These are phyloP conservation scores for Phlegmacium glaucopus DNA, from an alignment of 768 basidiomycete genomes.

Conservation along the genomic window DNA sequence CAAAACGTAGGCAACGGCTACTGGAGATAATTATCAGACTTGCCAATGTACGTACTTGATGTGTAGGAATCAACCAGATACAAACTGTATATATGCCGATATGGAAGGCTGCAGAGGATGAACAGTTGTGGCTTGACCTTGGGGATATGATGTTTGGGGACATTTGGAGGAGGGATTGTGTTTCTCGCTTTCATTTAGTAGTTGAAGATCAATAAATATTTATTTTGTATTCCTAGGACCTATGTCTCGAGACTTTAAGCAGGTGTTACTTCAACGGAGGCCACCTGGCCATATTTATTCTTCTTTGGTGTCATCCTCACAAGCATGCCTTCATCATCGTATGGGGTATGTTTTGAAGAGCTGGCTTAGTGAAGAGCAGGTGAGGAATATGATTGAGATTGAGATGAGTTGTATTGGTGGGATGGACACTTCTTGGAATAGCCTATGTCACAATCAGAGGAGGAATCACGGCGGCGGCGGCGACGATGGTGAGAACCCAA, in stretches of 20 bases:
- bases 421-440: no score
- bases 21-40: slow-evolving; percentile 32
- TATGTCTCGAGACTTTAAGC: neutral
- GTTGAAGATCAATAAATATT: slow-evolving; percentile 13
- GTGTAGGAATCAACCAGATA: slow-evolving; percentile 41
- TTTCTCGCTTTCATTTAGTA: slow-evolving; percentile 28
- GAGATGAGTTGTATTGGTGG: neutral
- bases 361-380: neutral
- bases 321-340: neutral
- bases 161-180: slow-evolving; percentile 27
- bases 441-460: neutral
- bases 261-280: neutral
- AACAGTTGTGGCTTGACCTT: slow-evolving; percentile 31
- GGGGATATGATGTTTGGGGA: slow-evolving; percentile 35
- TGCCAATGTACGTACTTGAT: slow-evolving; percentile 29
- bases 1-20: slow-evolving; percentile 19
- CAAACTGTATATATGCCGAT: slow-evolving; percentile 34
- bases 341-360: neutral
- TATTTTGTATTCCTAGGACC: neutral
- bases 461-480: neutral
- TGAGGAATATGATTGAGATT: neutral
- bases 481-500: neutral
- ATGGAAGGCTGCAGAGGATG: slow-evolving; percentile 30
- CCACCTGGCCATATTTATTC: neutral
- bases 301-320: neutral